Conservation (phyloP, 1,284 basidiomycete genomes). For the Apiotrichum sp. region DNA sequence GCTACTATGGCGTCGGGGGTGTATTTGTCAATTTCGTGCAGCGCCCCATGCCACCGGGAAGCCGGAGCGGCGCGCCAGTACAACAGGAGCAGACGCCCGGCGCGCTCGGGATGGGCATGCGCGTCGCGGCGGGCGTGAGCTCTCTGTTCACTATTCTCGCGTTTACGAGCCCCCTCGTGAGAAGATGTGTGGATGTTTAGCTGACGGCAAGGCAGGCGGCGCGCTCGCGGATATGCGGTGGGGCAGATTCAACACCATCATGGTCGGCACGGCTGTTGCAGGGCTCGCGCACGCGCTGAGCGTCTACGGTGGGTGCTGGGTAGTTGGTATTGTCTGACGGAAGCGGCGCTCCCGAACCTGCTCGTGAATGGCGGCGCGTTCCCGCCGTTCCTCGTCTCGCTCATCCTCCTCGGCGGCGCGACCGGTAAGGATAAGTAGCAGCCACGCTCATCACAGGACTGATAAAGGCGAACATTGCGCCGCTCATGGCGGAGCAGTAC, state of each 20-base stretch:
- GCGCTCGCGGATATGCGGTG: conserved; percentile 17
- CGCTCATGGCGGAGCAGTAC: conserved; percentile 25
- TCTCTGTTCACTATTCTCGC: conserved; percentile 21
- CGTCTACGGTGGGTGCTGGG: conserved; percentile 14
- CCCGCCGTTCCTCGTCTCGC: conserved; percentile 11
- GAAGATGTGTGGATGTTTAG: background rate
- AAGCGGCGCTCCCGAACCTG: conserved; percentile 17
- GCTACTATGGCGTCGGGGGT: conserved; percentile 26
- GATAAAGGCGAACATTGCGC: conserved; percentile 23
- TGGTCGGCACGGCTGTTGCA: conserved; percentile 13
- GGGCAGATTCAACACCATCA: conserved; percentile 22
- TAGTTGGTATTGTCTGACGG: background rate
- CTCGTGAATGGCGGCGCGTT: conserved; percentile 13
- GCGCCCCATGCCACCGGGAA: conserved; percentile 20
- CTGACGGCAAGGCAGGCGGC: conserved; percentile 18
- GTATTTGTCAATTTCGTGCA: conserved; percentile 26
- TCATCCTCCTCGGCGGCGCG: conserved; percentile 16
- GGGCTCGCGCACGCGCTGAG: conserved; percentile 15
- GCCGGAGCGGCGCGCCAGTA: conserved; percentile 18
- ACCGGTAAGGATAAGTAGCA: conserved; percentile 9
- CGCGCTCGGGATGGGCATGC: conserved; percentile 23
- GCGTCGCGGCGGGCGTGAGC: conserved; percentile 18
- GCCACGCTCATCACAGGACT: conserved; percentile 8
- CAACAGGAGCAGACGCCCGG: conserved; percentile 16
- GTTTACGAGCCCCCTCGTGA: conserved; percentile 20